Evolutionary conservation across 805 yeast species (phyloP), one percentile per base, ranked within the genome.

Genomic region (Saccharomycopsis oosterbeekiorum): DNA sequence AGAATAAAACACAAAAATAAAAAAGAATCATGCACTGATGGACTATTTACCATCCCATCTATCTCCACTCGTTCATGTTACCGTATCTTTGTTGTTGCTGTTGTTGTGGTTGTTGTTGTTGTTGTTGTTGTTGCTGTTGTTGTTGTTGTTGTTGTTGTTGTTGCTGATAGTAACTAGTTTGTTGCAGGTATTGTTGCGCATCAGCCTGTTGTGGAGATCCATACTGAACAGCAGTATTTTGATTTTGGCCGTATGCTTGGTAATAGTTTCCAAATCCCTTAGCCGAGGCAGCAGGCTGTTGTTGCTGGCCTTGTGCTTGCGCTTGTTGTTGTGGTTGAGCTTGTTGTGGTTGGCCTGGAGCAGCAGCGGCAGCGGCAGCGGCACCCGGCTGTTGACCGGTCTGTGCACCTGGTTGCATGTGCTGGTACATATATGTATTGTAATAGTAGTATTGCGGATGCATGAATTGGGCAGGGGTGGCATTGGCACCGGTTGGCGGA

Each of bases 391-490:
- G 60, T 51, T 66, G 42, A 60, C 60, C 62, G 40, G 67, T 68
- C n/a, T 61, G 61, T 34, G 57, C 59, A 55, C 59, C 56, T 36
- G 62, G 56, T 29, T 57, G 64, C 57, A 64, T 66, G 57, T 64
- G 69, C 55, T 62, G 64, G 58, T 61, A 62, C 42, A 40, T 47
- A 57, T 54, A 59, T 54, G 60, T 67, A 63, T 64, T 67, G 57
- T 69, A 69, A 64, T 65, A 66, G 64, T 70, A 71, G 65, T 68
- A 65, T 64, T 69, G 70, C 55, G 69, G 70, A 12, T 47, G 53
- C 53, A 60, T 60, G 59, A 56, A 61, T 65, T 62, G 59, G 64
- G 60, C 61, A 66, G 43, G 71, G 67, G 61, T 68, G 69, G 61
- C 67, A 69, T 56, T 54, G 55, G 55, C 56, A 60, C 43, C 59